A percentile compares a stretch with the other conserved stretches of the same genome.
phyloP scores from a whole-genome alignment of 331 rosid species.

The Telfairia occidentalis region DNA sequence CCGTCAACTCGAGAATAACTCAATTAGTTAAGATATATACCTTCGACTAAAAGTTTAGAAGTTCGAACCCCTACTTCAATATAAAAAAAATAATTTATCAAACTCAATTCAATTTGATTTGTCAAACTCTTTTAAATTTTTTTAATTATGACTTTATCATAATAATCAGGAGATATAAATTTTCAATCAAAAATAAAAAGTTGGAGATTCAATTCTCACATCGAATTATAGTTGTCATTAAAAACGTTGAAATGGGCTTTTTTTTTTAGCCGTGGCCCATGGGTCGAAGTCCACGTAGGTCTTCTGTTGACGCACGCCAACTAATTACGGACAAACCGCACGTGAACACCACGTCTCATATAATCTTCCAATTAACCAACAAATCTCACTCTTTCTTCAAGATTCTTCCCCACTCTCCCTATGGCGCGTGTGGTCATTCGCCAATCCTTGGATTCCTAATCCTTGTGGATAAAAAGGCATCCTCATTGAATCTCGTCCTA shows the following conservation, averaged over 20 bases:
- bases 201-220: too few species aligned
- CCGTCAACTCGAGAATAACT: too few species aligned
- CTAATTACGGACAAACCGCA: constrained; percentile 22
- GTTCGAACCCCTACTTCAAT: too few species aligned
- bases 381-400: neutral
- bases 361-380: constrained; percentile 8
- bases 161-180: too few species aligned
- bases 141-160: too few species aligned
- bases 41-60: too few species aligned
- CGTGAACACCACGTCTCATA: constrained; percentile 32
- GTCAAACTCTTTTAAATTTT: too few species aligned
- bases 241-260: neutral
- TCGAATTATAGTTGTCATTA: neutral
- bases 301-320: neutral
- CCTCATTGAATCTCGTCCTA: neutral
- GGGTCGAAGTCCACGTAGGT: constrained; percentile 1
- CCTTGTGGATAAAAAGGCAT: too few species aligned
- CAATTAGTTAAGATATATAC: too few species aligned
- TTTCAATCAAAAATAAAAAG: too few species aligned
- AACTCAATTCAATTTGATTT: too few species aligned
- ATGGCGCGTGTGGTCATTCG: neutral
- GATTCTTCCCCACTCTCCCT: neutral
- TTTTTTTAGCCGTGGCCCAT: neutral
- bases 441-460: neutral
- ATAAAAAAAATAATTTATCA: too few species aligned